These are phyloP conservation scores for Diophrys appendiculata DNA, from an alignment of 73 alveolate species.

Conservation along the genomic window DNA sequence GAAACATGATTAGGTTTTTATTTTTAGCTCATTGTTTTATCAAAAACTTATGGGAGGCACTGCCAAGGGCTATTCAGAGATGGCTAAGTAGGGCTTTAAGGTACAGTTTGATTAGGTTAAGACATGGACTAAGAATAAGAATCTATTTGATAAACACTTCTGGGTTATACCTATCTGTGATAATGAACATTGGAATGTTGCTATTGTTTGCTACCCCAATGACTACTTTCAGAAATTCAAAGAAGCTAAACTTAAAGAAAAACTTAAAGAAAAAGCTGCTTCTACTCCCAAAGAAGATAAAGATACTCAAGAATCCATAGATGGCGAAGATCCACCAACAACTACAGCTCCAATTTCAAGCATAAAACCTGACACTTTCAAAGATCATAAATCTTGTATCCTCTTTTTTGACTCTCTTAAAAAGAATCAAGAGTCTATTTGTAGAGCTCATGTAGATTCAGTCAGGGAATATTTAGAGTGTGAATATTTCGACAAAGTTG, in stretches of 20 bases:
- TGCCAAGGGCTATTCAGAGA: too few species aligned
- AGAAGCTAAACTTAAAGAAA: not conserved
- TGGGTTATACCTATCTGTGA: slow-evolving; percentile 15
- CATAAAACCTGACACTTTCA: not conserved
- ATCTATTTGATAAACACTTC: not conserved
- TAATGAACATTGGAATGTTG: slow-evolving; percentile 12
- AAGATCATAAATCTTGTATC: slow-evolving; percentile 13
- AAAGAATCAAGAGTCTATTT: not conserved
- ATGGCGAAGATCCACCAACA: slow-evolving; percentile 8
- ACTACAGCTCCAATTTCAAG: not conserved
- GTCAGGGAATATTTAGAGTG: slow-evolving; percentile 21
- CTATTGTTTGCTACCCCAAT: not conserved
- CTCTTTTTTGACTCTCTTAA: slow-evolving; percentile 36
- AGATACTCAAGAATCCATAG: slow-evolving; percentile 8
- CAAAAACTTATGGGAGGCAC: not conserved
- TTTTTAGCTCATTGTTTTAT: not conserved
- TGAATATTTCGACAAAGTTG: slow-evolving; percentile 31
- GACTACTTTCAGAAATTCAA: not conserved
- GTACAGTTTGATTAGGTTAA: not conserved
- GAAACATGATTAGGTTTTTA: not conserved
- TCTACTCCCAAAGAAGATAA: not conserved
- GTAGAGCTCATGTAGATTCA: not conserved
- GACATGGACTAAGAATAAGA: not conserved
- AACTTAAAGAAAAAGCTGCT: not conserved
- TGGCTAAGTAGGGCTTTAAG: not conserved